Evolutionary conservation across 176 grass and related monocot genomes (phyloP).

Genomic region (Rhynchospora pubera): DNA sequence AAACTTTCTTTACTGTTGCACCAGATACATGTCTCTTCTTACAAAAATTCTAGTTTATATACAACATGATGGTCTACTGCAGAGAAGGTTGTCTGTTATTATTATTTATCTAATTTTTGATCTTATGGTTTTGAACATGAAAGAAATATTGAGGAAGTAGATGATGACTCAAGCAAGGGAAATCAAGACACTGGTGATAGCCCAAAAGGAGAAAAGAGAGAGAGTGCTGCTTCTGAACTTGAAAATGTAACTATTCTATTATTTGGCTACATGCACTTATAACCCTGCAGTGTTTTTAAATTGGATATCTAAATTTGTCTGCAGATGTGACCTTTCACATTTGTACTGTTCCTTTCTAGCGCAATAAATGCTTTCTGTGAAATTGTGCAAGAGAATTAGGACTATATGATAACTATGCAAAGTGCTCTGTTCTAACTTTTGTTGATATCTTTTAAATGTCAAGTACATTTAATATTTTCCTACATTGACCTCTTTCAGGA

Average conservation of each 20-base stretch:
- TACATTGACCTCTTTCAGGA: slow-evolving; percentile 32
- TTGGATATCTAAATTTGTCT: slow-evolving; percentile 1
- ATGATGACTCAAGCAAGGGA: slow-evolving; percentile 41
- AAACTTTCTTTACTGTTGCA: not conserved
- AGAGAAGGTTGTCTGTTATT: not conserved
- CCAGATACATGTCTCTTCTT: not conserved
- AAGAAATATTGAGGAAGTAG: slow-evolving; percentile 72
- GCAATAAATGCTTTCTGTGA: slow-evolving; percentile 3
- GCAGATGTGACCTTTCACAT: not conserved
- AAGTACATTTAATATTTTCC: not conserved
- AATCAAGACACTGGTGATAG: slow-evolving; percentile 35
- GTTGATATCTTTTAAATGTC: not conserved
- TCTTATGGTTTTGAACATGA: slow-evolving; percentile 28
- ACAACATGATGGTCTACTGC: not conserved
- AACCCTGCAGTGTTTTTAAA: slow-evolving; percentile 12
- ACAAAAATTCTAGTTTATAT: not conserved
- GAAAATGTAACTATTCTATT: slow-evolving; percentile 36
- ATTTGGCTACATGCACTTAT: slow-evolving; percentile 6
- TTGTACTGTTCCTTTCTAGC: not conserved
- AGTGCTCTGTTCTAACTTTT: not conserved
- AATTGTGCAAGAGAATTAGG: not conserved
- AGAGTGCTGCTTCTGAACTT: slow-evolving; percentile 32
- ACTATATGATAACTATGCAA: not conserved
- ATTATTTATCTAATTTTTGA: slow-evolving; percentile 19
- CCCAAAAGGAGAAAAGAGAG: slow-evolving; percentile 30